Conservation (phyloP, 169 alveolate genomes). For the Plasmodium berghei region DNA sequence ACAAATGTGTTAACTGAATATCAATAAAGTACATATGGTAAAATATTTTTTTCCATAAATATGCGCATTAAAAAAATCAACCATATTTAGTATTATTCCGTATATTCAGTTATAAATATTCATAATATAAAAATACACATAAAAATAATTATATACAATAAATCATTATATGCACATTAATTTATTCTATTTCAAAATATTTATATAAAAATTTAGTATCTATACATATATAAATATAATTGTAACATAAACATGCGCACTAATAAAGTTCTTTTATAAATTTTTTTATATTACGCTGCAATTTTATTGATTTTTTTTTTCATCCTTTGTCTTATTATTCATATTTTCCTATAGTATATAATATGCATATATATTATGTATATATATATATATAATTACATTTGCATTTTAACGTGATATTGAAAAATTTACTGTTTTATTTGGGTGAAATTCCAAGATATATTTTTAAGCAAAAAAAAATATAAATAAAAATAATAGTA, state of each 20-base stretch:
- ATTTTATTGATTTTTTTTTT: constrained; percentile 68
- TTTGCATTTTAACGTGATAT: constrained; percentile 4
- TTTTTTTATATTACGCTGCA: constrained; percentile 30
- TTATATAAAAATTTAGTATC: not conserved
- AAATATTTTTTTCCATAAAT: not conserved
- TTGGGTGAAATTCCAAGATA: constrained; percentile 1
- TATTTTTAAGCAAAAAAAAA: not conserved
- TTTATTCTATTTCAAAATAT: too few species aligned
- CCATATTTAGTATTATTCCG: not conserved
- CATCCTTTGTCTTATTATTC: constrained; percentile 69
- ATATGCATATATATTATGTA: not conserved
- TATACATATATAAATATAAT: not conserved
- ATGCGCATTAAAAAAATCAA: not conserved
- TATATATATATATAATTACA: not conserved
- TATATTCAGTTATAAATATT: constrained; percentile 10
- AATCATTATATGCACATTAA: not conserved
- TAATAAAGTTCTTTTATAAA: not conserved
- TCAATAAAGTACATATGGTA: too few species aligned
- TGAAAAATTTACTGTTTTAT: not conserved
- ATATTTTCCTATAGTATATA: constrained; percentile 36
- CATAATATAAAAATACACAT: not conserved
- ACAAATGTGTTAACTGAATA: too few species aligned
- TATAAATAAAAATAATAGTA: too few species aligned
- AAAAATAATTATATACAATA: not conserved
- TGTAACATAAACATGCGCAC: not conserved